phyloP scores from a whole-genome alignment of 164 flowering plant genomes.

The Macadamia tetraphylla region DNA sequence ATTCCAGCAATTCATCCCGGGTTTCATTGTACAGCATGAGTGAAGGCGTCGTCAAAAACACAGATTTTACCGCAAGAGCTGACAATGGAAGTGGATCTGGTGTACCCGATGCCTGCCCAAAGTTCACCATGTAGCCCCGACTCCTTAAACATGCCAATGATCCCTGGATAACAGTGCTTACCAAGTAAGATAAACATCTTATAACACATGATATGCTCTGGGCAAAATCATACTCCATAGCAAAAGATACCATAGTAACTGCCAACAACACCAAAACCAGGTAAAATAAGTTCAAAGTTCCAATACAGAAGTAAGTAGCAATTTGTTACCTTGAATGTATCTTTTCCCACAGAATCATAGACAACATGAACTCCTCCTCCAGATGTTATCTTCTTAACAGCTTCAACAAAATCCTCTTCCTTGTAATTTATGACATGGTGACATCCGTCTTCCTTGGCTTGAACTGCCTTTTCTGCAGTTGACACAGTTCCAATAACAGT shows the following conservation, averaged over 20 bases:
- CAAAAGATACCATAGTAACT: too few species aligned
- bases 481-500: constrained; percentile 94
- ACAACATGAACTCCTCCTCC: constrained; percentile 30
- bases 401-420: constrained; percentile 60
- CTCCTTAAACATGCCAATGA: constrained; percentile 70
- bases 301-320: neutral
- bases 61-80: constrained; percentile 55
- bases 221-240: too few species aligned
- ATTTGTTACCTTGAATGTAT: constrained; percentile 27
- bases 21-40: constrained; percentile 56
- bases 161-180: constrained; percentile 41
- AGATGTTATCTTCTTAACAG: constrained; percentile 18
- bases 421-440: constrained; percentile 67
- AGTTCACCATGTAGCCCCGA: constrained; percentile 84
- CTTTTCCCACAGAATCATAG: constrained; percentile 33
- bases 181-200: neutral
- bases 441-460: constrained; percentile 81
- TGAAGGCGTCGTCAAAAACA: constrained; percentile 78
- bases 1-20: constrained; percentile 67
- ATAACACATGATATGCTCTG: too few species aligned
- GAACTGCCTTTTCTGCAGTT: constrained; percentile 72
- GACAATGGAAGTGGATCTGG: constrained; percentile 84
- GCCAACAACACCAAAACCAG: too few species aligned
- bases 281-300: too few species aligned
- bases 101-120: constrained; percentile 79